These are phyloP conservation scores for Fusarium brachygibbosum DNA, from an alignment of 2,329 filamentous ascomycete genomes.

Conservation along the genomic window DNA sequence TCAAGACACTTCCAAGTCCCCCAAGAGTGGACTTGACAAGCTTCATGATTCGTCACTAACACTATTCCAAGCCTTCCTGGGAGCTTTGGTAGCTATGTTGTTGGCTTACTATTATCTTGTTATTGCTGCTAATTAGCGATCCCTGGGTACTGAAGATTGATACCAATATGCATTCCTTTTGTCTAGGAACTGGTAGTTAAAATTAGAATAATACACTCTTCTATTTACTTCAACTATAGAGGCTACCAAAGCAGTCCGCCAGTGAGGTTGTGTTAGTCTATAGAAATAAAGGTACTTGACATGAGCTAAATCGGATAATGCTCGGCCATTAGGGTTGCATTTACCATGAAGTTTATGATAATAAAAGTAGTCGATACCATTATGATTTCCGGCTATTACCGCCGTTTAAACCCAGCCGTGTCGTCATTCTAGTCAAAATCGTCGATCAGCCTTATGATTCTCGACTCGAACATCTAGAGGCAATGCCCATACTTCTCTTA, in stretches of 20 bases:
- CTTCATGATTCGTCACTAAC: constrained; percentile 23
- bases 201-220: not conserved
- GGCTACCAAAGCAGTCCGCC: too few relatives aligned
- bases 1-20: not conserved
- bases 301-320: constrained; percentile 7
- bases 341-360: not conserved
- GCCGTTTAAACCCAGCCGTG: not conserved
- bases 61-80: constrained; percentile 29
- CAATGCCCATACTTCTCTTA: not conserved
- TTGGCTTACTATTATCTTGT: constrained; percentile 28
- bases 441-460: not conserved
- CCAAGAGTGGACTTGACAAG: constrained; percentile 26
- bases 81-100: constrained; percentile 21
- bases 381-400: not conserved
- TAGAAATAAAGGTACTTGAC: not conserved
- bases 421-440: constrained; percentile 9
- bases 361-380: not conserved
- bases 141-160: not conserved
- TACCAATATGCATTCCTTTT: not conserved
- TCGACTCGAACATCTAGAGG: not conserved
- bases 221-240: not conserved
- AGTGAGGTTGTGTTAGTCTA: not conserved
- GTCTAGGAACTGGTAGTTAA: not conserved
- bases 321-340: not conserved
- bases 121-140: constrained; percentile 21